Evolutionary conservation across 2,329 filamentous ascomycete species (phyloP).

Genomic region (Proliferodiscus dingleyae): DNA sequence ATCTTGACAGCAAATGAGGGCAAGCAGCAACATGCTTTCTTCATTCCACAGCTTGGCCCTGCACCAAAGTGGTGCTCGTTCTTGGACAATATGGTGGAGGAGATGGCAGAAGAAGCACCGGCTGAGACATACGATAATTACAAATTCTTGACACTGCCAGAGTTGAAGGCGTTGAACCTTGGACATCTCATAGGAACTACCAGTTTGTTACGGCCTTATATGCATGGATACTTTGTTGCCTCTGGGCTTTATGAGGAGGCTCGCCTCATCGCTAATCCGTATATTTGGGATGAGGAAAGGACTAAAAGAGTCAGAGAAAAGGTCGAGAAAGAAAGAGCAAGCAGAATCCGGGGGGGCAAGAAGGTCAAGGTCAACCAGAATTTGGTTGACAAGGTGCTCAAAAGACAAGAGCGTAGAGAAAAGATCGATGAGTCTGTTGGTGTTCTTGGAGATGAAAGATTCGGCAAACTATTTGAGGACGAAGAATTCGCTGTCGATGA

Average conservation of each 20-base stretch:
- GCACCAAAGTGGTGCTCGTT: slow-evolving; percentile 95
- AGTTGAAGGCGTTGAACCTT: slow-evolving; percentile 79
- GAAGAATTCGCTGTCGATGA: slow-evolving; percentile 92
- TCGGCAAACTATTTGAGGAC: slow-evolving; percentile 84
- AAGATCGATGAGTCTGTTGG: slow-evolving; percentile 56
- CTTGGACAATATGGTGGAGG: slow-evolving; percentile 95
- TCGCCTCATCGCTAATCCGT: slow-evolving; percentile 85
- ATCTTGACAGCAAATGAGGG: slow-evolving; percentile 95
- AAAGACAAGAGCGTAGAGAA: slow-evolving; percentile 56
- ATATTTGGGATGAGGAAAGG: slow-evolving; percentile 87
- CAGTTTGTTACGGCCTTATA: slow-evolving; percentile 86
- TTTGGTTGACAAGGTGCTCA: slow-evolving; percentile 68
- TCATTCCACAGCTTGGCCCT: slow-evolving; percentile 87
- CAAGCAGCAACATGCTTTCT: slow-evolving; percentile 89
- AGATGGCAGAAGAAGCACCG: slow-evolving; percentile 82
- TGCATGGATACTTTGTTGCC: slow-evolving; percentile 98
- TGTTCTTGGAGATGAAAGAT: slow-evolving; percentile 79
- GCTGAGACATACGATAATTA: slow-evolving; percentile 96
- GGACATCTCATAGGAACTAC: slow-evolving; percentile 88
- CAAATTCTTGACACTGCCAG: slow-evolving; percentile 90
- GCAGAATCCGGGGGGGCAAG: slow-evolving; percentile 87
- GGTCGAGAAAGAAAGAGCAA: slow-evolving; percentile 95
- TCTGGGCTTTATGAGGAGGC: slow-evolving; percentile 96
- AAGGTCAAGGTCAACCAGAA: slow-evolving; percentile 96
- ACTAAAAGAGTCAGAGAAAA: slow-evolving; percentile 89